Percentiles rank a stretch among this genome's conserved stretches.
Conservation (phyloP, 78 protist species). For the Polysphondylium violaceum region DNA sequence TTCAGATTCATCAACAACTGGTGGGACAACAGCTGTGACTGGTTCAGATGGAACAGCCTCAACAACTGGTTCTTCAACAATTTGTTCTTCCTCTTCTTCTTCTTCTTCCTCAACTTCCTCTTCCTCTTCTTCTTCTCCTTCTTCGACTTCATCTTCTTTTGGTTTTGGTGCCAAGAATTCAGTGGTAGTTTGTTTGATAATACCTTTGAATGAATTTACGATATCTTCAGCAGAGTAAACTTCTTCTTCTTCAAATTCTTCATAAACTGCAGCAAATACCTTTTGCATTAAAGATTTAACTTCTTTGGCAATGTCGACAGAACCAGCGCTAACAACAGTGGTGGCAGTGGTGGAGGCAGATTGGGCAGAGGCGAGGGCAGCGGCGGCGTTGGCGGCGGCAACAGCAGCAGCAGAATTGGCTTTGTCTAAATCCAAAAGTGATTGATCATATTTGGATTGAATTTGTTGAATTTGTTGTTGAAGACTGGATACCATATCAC, state of each 20-base stretch:
- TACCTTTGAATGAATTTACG: slow-evolving; percentile 54
- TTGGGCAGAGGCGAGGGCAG: not conserved
- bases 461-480: slow-evolving; percentile 21
- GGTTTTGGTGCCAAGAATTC: slow-evolving; percentile 34
- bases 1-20: not conserved
- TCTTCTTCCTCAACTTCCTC: slow-evolving; percentile 41
- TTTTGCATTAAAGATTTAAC: slow-evolving; percentile 68
- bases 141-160: slow-evolving; percentile 21
- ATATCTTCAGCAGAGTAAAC: slow-evolving; percentile 55
- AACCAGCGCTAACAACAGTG: not conserved
- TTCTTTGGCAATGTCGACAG: slow-evolving; percentile 43
- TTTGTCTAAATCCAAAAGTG: not conserved
- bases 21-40: not conserved
- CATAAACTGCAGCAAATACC: slow-evolving; percentile 55
- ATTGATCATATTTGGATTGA: not conserved
- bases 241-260: slow-evolving; percentile 62
- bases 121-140: slow-evolving; percentile 24
- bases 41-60: not conserved
- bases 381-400: slow-evolving; percentile 9
- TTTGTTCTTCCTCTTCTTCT: slow-evolving; percentile 22
- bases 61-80: not conserved
- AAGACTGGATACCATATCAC: not conserved
- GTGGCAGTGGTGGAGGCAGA: not conserved
- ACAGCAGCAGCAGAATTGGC: not conserved
- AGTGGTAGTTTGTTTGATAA: slow-evolving; percentile 39